Conservation (phyloP, 106 monocot genomes). For the Dendrobium chrysotoxum region DNA sequence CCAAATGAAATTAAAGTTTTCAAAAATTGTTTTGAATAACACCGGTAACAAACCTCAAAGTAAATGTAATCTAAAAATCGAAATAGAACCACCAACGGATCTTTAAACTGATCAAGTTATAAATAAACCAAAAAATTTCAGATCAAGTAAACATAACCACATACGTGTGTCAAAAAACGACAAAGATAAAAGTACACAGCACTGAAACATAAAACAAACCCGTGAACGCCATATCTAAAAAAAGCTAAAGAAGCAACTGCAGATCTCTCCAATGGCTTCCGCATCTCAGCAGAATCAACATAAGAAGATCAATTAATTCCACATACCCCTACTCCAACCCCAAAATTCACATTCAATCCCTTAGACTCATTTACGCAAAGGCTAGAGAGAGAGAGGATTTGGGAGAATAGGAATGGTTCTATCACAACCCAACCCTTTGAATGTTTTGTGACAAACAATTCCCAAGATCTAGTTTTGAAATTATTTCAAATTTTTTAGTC, state of each 20-base stretch:
- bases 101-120: too few relatives aligned
- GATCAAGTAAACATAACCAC: not conserved
- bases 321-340: slow-evolving; percentile 20
- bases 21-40: too few relatives aligned
- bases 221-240: not conserved
- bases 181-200: not conserved
- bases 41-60: too few relatives aligned
- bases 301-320: slow-evolving; percentile 5
- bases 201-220: not conserved
- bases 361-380: slow-evolving; percentile 38
- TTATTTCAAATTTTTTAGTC: too few relatives aligned
- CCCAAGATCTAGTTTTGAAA: too few relatives aligned
- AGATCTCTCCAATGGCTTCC: slow-evolving; percentile 18
- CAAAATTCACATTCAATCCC: slow-evolving; percentile 1
- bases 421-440: too few relatives aligned
- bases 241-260: not conserved
- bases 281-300: slow-evolving; percentile 5
- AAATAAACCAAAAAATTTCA: too few relatives aligned
- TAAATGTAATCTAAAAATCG: too few relatives aligned
- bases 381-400: slow-evolving; percentile 9
- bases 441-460: too few relatives aligned
- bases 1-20: too few relatives aligned
- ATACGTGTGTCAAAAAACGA: not conserved
- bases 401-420: too few relatives aligned
- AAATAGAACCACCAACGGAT: too few relatives aligned